Conservation (phyloP, 495 filamentous ascomycete genomes). For the Neurospora sp. region DNA sequence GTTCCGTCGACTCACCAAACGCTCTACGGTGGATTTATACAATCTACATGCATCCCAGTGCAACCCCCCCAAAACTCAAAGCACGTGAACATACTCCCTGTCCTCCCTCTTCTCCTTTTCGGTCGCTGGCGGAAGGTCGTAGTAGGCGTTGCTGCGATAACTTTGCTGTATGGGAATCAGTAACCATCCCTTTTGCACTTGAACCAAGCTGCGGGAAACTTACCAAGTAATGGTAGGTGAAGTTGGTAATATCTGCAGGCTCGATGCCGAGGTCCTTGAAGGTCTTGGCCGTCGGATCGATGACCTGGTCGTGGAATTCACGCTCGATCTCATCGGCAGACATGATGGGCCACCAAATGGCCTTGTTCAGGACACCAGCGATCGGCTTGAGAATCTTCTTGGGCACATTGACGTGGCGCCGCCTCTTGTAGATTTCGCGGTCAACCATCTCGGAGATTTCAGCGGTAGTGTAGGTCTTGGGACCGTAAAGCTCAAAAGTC, state of each 20-base stretch:
- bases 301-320: conserved; percentile 88
- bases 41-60: neutral
- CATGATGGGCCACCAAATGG: conserved; percentile 77
- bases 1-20: neutral
- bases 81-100: conserved; percentile 90
- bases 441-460: conserved; percentile 85
- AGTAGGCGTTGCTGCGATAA: conserved; percentile 73
- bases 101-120: conserved; percentile 92
- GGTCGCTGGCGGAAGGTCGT: conserved; percentile 87
- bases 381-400: conserved; percentile 63
- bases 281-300: conserved; percentile 87
- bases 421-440: conserved; percentile 80
- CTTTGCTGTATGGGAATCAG: conserved; percentile 51
- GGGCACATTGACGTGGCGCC: conserved; percentile 86
- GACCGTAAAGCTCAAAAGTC: conserved; percentile 92
- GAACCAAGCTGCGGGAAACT: conserved; percentile 22
- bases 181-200: neutral
- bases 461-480: conserved; percentile 79
- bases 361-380: conserved; percentile 62
- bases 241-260: conserved; percentile 68
- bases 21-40: neutral
- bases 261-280: conserved; percentile 89
- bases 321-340: conserved; percentile 84
- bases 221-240: conserved; percentile 90
- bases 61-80: conserved; percentile 18